Evolutionary conservation across 1,284 basidiomycete species (phyloP).

Genomic region (Austropuccinia psidii): DNA sequence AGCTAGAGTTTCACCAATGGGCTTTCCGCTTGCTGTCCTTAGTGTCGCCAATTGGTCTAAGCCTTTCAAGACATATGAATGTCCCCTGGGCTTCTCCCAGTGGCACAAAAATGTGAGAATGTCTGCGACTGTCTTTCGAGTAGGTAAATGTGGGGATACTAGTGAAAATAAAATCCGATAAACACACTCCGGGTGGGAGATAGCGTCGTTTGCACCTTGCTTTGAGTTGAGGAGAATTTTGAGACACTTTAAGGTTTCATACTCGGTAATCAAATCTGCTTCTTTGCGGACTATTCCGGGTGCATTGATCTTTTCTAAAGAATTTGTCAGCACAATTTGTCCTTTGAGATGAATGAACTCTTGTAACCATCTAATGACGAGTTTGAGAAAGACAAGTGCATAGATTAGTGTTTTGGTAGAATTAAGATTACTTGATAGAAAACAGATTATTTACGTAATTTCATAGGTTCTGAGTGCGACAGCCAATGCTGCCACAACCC

Average conservation of each 20-base stretch:
- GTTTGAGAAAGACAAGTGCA: background rate
- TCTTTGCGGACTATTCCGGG: slow-evolving; percentile 53
- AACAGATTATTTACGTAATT: slow-evolving; percentile 56
- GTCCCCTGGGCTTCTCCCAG: slow-evolving; percentile 51
- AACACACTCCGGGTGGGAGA: slow-evolving; percentile 69
- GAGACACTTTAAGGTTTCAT: slow-evolving; percentile 82
- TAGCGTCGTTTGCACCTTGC: slow-evolving; percentile 65
- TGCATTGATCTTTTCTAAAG: slow-evolving; percentile 63
- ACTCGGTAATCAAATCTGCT: slow-evolving; percentile 65
- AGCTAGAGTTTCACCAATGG: slow-evolving; percentile 52
- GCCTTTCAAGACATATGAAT: slow-evolving; percentile 51
- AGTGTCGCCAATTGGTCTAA: slow-evolving; percentile 53
- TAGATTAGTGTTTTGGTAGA: background rate
- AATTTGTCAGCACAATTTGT: slow-evolving; percentile 74
- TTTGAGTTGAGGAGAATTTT: slow-evolving; percentile 71
- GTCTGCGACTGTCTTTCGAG: slow-evolving; percentile 73
- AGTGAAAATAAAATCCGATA: slow-evolving; percentile 75
- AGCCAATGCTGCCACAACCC: slow-evolving; percentile 66
- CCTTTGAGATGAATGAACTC: slow-evolving; percentile 71
- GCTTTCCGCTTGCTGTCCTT: slow-evolving; percentile 58
- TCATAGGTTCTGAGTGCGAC: slow-evolving; percentile 77
- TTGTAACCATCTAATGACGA: slow-evolving; percentile 63
- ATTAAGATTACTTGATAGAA: slow-evolving; percentile 31
- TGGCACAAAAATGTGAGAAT: slow-evolving; percentile 57
- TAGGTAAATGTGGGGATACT: slow-evolving; percentile 70